Evolutionary conservation across 345 rosid genomes (phyloP), one percentile per base, ranked within the genome.

Genomic region (Raphanus raphanistrum): DNA sequence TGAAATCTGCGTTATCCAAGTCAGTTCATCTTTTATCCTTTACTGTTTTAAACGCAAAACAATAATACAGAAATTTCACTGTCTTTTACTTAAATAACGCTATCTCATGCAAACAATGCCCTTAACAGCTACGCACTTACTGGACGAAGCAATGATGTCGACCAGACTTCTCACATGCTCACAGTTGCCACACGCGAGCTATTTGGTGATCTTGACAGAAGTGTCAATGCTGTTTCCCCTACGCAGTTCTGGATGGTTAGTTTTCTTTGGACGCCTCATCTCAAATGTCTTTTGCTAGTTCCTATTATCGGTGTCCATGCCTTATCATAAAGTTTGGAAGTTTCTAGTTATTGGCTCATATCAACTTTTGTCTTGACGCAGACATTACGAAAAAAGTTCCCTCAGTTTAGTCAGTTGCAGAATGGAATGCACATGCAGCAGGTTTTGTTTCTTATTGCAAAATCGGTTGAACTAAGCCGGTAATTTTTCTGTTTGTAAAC

Each of bases 391-490:
- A 93, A 91, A 78, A 93, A 93, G 68, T 91, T 86, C 82, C 99
- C 99, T 74, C 99, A 91, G 71, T 96, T 93, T 62, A 90, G 94
- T 33, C 98, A 93, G 82, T 72, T 88, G 87, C 97, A 91, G 36
- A 95, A 95, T 81, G 96, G 94, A 76, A 82, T 76, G 76, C 88
- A 87, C 90, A 95, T 95, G 99, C 98, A 95, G 77, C 99, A 91
- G 98, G 97, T 92, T 57, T 76, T 76, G 66, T 54, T 73, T 21
- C 38, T 7, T 41, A 73, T 43, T 32, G 9, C 41, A 32, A 13
- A 36, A 6, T 54, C 43, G 54, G 58, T 71, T 35, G 78, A 7
- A 13, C n/a, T 50, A 15, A 12, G 62, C 55, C 11, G 17, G 41
- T 31, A 5, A 26, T 17, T 36, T 76, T 12, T 9, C 48, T 21